Evolutionary conservation across 106 monocot genomes (phyloP).

Genomic region (Agapanthus africanus): DNA sequence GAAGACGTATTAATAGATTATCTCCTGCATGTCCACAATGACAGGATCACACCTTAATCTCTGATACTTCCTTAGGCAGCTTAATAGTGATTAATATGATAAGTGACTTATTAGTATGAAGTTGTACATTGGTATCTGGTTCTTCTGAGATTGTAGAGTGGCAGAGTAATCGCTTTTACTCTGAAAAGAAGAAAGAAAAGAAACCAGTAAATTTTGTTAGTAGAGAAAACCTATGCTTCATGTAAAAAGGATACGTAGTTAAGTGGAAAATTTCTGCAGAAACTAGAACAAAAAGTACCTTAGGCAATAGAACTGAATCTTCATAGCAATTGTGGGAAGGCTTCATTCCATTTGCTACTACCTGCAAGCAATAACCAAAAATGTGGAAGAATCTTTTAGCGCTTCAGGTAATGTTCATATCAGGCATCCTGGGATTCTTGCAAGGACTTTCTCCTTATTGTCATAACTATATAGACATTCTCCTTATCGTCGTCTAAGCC

Average conservation of each 20-base stretch:
- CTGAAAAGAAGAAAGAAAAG: slow-evolving; percentile 20
- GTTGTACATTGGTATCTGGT: slow-evolving; percentile 29
- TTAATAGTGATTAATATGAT: slow-evolving; percentile 1
- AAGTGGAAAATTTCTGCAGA: neutral
- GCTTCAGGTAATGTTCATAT: too few species aligned
- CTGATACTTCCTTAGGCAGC: neutral
- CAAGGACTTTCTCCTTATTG: too few species aligned
- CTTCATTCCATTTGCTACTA: slow-evolving; percentile 30
- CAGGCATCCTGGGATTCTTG: too few species aligned
- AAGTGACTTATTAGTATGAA: neutral
- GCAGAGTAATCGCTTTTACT: slow-evolving; percentile 21
- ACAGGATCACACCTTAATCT: too few species aligned
- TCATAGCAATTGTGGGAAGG: slow-evolving; percentile 15
- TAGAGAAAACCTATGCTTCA: neutral
- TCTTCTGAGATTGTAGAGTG: slow-evolving; percentile 12
- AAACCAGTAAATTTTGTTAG: neutral
- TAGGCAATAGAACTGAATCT: slow-evolving; percentile 13
- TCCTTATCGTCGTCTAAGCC: too few species aligned
- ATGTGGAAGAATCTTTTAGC: too few species aligned
- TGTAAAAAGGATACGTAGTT: neutral
- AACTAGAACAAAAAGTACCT: slow-evolving; percentile 15
- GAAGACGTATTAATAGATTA: neutral
- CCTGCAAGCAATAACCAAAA: slow-evolving; percentile 32
- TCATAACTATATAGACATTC: too few species aligned
- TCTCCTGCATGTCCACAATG: too few species aligned